These are phyloP conservation scores for Cladosporium austrohemisphaericum DNA, from an alignment of 2,329 filamentous ascomycete genomes.

Conservation along the genomic window DNA sequence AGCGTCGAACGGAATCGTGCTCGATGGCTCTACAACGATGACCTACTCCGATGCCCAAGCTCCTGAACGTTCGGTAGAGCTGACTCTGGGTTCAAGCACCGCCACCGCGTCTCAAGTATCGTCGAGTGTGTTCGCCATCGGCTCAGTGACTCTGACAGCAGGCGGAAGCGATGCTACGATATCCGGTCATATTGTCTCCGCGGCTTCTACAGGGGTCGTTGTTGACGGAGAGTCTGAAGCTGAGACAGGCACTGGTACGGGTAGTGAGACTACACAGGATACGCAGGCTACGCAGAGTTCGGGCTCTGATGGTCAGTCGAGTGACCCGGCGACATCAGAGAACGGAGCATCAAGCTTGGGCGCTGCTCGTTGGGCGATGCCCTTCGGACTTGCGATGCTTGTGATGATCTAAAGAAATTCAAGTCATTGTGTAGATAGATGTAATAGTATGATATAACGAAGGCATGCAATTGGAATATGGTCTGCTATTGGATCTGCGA, in stretches of 20 bases:
- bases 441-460: too few species aligned
- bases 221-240: neutral
- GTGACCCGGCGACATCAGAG: neutral
- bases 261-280: neutral
- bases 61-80: neutral
- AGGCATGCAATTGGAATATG: too few species aligned
- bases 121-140: neutral
- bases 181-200: neutral
- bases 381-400: too few species aligned
- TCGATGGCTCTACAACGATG: slow-evolving; percentile 1
- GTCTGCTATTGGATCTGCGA: too few species aligned
- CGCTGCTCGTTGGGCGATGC: too few species aligned
- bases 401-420: too few species aligned
- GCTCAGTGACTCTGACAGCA: slow-evolving; percentile 3
- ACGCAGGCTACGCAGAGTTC: neutral
- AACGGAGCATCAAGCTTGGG: neutral
- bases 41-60: neutral
- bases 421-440: too few species aligned
- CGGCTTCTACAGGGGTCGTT: neutral
- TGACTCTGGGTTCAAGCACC: neutral
- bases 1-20: neutral
- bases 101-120: neutral
- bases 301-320: neutral
- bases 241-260: neutral
- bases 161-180: slow-evolving; percentile 2